Evolutionary conservation across 306 rosid genomes (phyloP).

Genomic region (Acacia crassicarpa): DNA sequence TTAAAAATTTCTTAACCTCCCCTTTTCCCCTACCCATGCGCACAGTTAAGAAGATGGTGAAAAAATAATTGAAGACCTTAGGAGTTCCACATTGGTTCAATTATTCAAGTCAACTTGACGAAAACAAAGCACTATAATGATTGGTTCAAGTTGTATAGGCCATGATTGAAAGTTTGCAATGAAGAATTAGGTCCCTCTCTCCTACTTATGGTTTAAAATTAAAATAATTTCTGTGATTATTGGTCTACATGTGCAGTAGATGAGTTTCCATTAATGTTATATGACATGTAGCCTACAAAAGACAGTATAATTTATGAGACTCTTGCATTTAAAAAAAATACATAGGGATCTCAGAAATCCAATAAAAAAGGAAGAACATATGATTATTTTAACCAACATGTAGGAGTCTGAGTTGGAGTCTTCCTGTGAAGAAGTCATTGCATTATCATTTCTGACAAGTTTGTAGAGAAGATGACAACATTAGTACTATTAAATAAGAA

Average conservation of each 20-base stretch:
- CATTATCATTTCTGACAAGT: slow-evolving; percentile 11
- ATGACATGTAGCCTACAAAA: neutral
- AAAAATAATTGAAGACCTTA: neutral
- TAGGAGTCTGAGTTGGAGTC: neutral
- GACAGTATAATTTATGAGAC: neutral
- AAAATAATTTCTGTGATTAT: neutral
- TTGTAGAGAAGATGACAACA: neutral
- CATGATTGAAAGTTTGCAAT: neutral
- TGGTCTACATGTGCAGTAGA: neutral
- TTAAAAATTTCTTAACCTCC: neutral
- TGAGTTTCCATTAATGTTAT: neutral
- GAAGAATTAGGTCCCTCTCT: neutral
- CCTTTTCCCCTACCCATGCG: too few relatives aligned
- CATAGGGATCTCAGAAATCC: neutral
- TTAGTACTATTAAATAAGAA: too few relatives aligned
- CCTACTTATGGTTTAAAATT: neutral
- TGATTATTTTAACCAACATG: neutral
- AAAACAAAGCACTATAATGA: neutral
- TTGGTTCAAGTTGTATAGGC: neutral
- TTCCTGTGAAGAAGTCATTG: neutral
- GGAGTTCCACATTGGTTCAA: neutral
- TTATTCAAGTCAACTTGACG: neutral
- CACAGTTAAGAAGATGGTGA: neutral
- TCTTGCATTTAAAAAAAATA: neutral
- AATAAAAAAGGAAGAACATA: neutral